Base-by-base conservation (phyloP, 2,329 filamentous ascomycete species). In the Penicillium sp. region DNA sequence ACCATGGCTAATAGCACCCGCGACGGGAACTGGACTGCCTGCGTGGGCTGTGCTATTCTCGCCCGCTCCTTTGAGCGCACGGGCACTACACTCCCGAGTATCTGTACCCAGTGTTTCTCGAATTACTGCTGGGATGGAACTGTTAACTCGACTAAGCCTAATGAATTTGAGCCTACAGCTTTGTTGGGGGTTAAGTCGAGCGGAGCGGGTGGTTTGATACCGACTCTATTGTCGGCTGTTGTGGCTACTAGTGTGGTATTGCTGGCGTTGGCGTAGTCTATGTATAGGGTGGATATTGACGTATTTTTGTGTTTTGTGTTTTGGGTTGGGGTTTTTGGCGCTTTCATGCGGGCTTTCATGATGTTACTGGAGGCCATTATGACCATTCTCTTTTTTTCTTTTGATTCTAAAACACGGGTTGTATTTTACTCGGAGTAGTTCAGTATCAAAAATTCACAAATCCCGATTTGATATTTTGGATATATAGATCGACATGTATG, bases 121-220 rank as follows among this genome's bases (percentile, higher is more conserved):
- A 78, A 82, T 22, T 97, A 97, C 81, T 99, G 95, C 85, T 99
- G 95, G 95, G 86, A 97, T 75, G 95, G 95, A n/a, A 91, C 86
- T 1, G 61, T 79, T 7, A 79, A 84, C 45, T 77, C 72, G 44
- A 80, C 78, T 0, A 67, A 62, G 6, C 75, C 76, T 0, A 63
- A 70, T 1, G 61, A 65, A 0, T 87, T 84, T 62, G 73, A 80
- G 24, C 84, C 85, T 1, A 60, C 50, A 9, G 42, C 58, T 19
- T 33, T 63, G 13, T 8, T 68, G n/a, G 47, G 57, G 10, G 58
- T 63, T 4, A 64, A 42, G 47, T 38, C 57, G 50, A 56, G 38
- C 13, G 24, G 44, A 4, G 66, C 61, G 30, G 38, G 59, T 1
- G 26, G 38, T 5, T 49, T 60, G 17, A 40, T 69, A 38, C 67